Base-by-base conservation (phyloP, 805 yeast species). In the Starmera caribaea region DNA sequence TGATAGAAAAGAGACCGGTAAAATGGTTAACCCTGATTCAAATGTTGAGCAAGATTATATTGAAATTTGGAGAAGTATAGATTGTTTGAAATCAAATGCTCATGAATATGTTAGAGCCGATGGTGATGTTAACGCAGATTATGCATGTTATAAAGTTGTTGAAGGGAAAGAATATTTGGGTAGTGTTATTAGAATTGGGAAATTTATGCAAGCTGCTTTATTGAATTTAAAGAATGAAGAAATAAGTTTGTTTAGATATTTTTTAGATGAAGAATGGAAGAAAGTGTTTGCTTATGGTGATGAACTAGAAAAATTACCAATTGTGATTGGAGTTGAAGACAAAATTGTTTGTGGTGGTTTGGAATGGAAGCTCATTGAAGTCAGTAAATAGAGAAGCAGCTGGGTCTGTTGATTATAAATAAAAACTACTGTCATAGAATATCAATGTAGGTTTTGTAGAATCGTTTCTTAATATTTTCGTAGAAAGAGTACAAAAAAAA, bases 61-160 rank as follows among this genome's bases (percentile, higher is more conserved):
- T 30, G 79, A 74, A 52, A 60, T 68, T 16, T 74, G 79, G 79
- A 52, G 71, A 44, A 60, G 68, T 17, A 46, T 73, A 16, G 67
- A 68, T 43, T 63, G 70, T 3, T 38, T 45, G 11, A 39, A 45
- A 14, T 47, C 58, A 27, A 43, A 62, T 1, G 63, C 65, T 32
- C 21, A 35, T 4, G 10, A 27, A 11, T 35, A 16, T 28, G 31
- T 35, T 21, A 28, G 8, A 10, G 16, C 15, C 6, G 37, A 26
- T 9, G 17, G 11, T 12, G 24, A 15, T 27, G 12, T 8, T 4
- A 16, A 26, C 6, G 26, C n/a, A 15, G 30, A 34, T 16, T 35
- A 28, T 26, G 37, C 37, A 6, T 27, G 30, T 15, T n/a, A n/a
- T 8, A 28, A 35, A 28, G 37, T 35, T 10, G n/a, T 15, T 21